Evolutionary conservation across 2,329 filamentous ascomycete species (phyloP), one percentile per base, ranked within the genome.

Genomic region (Tolypocladium sp.): DNA sequence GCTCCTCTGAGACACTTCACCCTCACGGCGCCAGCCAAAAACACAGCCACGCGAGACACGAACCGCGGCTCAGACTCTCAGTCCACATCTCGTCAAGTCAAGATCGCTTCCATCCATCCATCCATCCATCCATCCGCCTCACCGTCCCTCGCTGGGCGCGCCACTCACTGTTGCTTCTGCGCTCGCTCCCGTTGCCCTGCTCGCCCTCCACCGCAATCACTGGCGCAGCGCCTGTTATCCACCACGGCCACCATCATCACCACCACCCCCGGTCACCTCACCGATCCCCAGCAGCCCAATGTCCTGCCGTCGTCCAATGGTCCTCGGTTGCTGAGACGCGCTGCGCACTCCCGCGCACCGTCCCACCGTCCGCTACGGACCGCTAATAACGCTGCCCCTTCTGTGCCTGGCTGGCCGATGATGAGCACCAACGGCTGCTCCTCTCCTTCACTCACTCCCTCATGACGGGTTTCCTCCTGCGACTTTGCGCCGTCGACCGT

Each of bases 391-490:
- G 37, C 53, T 30, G 35, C 52, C 46, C 46, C 46, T 33, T 51
- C 44, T 52, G 49, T 35, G 49, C 30, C 46, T 33, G 46, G 27
- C 27, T 30, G 46, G 49, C 49, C 42, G 33, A 44, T 27, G 42
- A 57, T 57, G 58, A 60, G 57, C 52, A 59, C 9, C 37, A n/a
- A 27, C 42, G 56, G 57, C 63, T 63, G 64, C 61, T 67, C 61
- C 60, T 65, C 60, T 59, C 51, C 60, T 55, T 55, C 59, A 58
- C 51, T 58, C 56, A 46, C 57, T 68, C 63, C 64, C 69, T 68
- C 76, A 82, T 82, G 79, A 79, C 75, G 67, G 73, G 71, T 66
- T 76, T 75, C 67, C 73, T 79, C 62, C 68, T 80, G 60, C 72
- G 74, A 69, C 71, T 79, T 63, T 81, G 79, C 69, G 74, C 76